Conservation (phyloP, 768 basidiomycete genomes). For the Podaxis sp. region DNA sequence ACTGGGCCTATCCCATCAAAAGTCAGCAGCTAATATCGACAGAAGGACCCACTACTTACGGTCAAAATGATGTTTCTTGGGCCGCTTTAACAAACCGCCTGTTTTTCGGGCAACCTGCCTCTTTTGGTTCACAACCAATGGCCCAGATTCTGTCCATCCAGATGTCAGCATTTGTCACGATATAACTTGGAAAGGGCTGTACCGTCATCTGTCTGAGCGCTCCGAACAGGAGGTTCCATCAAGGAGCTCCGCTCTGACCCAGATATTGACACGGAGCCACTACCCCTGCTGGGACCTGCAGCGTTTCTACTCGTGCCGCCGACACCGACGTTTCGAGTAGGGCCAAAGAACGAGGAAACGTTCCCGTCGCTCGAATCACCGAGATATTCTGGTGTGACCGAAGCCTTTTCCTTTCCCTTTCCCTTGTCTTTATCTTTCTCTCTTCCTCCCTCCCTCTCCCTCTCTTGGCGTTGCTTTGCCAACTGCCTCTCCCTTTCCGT, state of each 20-base stretch:
- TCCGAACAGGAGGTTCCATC: background rate
- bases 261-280: background rate
- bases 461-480: background rate
- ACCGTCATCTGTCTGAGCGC: background rate
- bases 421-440: background rate
- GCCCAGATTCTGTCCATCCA: background rate
- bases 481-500: background rate
- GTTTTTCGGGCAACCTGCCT: constrained; percentile 9
- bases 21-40: background rate
- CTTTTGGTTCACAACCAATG: background rate
- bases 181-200: background rate
- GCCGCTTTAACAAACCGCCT: background rate
- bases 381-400: background rate
- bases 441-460: background rate
- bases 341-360: background rate
- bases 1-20: background rate
- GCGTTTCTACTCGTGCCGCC: background rate
- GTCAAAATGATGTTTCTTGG: background rate
- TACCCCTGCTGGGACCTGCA: background rate
- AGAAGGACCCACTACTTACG: background rate
- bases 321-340: background rate
- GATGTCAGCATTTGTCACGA: background rate
- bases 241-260: background rate
- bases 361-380: constrained; percentile 4
- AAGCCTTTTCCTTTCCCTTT: background rate